Percentiles rank a stretch among this genome's conserved stretches.
phyloP scores from a whole-genome alignment of 78 protist genomes.

The Trichosphaerium sp. region DNA sequence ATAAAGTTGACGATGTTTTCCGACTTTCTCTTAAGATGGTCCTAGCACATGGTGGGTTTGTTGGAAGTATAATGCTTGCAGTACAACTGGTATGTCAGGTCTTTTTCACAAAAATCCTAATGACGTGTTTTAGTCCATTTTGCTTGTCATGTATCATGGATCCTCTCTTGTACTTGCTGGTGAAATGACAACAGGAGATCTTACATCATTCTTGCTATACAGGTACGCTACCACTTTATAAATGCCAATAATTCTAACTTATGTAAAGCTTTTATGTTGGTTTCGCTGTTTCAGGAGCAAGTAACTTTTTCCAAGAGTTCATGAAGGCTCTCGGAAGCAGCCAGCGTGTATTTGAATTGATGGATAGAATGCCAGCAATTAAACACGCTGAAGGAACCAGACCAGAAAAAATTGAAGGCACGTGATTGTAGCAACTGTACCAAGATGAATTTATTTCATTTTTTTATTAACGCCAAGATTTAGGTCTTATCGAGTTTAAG shows the following conservation, averaged over 20 bases:
- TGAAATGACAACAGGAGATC: background rate
- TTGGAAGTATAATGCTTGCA: too few relatives aligned
- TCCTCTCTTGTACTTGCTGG: background rate
- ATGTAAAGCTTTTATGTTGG: too few relatives aligned
- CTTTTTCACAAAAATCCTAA: too few relatives aligned
- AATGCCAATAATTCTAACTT: background rate
- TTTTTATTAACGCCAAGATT: too few relatives aligned
- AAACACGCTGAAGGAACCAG: background rate
- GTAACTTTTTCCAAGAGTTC: constrained; percentile 2
- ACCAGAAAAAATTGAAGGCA: background rate
- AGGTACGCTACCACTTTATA: background rate
- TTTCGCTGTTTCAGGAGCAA: too few relatives aligned
- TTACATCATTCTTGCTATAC: background rate
- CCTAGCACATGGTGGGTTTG: background rate
- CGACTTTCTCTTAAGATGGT: too few relatives aligned
- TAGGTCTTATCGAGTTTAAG: constrained; percentile 57
- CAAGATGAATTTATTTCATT: background rate
- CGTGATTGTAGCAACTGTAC: background rate
- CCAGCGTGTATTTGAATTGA: constrained; percentile 62
- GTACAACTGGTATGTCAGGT: too few relatives aligned
- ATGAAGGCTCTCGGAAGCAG: constrained; percentile 63
- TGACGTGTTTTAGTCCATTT: too few relatives aligned
- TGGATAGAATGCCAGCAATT: constrained; percentile 56
- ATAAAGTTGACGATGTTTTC: background rate
- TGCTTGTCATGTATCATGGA: too few relatives aligned